These are phyloP conservation scores for Trypethelium eluteriae DNA, from an alignment of 495 filamentous ascomycete species.

Conservation along the genomic window DNA sequence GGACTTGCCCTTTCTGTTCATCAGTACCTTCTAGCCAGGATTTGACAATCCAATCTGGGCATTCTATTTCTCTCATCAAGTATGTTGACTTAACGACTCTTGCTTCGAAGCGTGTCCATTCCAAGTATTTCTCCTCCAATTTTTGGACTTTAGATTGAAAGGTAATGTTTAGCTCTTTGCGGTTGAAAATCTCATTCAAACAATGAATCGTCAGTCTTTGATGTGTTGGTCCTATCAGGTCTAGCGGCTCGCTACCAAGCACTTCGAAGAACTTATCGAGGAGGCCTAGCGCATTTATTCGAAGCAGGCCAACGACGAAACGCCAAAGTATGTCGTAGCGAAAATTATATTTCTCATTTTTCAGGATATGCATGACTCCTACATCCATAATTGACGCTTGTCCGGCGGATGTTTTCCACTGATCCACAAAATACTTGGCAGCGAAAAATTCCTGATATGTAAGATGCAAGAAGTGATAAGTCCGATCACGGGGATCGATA, in stretches of 20 bases:
- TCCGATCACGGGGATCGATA: background rate
- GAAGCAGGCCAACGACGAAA: constrained; percentile 40
- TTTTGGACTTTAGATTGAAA: no score
- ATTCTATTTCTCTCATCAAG: no score
- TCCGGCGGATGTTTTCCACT: constrained; percentile 27
- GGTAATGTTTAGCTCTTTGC: no score
- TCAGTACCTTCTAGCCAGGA: no score
- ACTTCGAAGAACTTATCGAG: constrained; percentile 32
- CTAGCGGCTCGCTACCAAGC: constrained; percentile 36
- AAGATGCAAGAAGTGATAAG: constrained; percentile 16
- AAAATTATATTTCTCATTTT: constrained; percentile 35
- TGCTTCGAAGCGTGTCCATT: no score
- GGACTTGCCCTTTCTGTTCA: no score
- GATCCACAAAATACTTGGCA: constrained; percentile 39
- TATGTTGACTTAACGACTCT: no score
- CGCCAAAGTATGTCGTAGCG: constrained; percentile 42
- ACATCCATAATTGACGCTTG: constrained; percentile 17
- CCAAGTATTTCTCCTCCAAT: no score
- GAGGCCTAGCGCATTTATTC: constrained; percentile 12
- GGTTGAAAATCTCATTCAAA: constrained; percentile 30
- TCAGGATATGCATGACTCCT: constrained; percentile 30
- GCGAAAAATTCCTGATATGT: constrained; percentile 30
- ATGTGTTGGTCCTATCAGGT: constrained; percentile 37
- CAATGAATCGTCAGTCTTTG: constrained; percentile 40
- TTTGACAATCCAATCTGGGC: no score